Percentiles rank a stretch among this genome's conserved stretches.
These are phyloP conservation scores for Talaromyces sp. DNA, from an alignment of 2,329 filamentous ascomycete species.

Conservation along the genomic window DNA sequence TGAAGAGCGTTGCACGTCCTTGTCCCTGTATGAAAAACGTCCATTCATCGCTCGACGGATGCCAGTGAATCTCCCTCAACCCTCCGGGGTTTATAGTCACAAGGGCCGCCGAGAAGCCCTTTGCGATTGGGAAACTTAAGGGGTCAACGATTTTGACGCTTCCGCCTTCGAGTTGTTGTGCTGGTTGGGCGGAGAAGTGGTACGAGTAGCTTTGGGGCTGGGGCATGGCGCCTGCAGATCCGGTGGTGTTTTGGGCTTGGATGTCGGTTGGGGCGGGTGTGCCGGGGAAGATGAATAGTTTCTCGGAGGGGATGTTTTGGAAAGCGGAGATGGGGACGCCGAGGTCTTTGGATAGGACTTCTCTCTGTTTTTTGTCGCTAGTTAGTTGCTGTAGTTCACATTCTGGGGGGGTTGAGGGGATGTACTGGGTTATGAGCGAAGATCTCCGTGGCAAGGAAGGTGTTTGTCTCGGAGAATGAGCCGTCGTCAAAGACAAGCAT, in stretches of 20 bases:
- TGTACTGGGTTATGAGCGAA: conserved; percentile 44
- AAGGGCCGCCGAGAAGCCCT: conserved; percentile 70
- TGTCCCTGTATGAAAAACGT: conserved; percentile 73
- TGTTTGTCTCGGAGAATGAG: conserved; percentile 67
- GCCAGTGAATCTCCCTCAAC: conserved; percentile 80
- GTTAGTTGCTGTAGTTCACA: background rate
- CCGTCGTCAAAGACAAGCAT: conserved; percentile 63
- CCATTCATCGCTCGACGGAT: conserved; percentile 77
- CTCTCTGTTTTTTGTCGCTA: conserved; percentile 32
- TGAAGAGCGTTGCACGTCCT: conserved; percentile 73
- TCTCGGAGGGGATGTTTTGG: conserved; percentile 60
- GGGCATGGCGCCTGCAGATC: conserved; percentile 63
- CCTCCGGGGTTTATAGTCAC: conserved; percentile 69
- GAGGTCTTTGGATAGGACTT: conserved; percentile 58
- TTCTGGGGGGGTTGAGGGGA: background rate
- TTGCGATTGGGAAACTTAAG: conserved; percentile 71
- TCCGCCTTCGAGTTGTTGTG: conserved; percentile 66
- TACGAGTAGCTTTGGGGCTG: conserved; percentile 67
- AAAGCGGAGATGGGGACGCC: conserved; percentile 53
- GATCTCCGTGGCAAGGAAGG: conserved; percentile 67
- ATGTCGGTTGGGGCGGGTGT: conserved; percentile 62
- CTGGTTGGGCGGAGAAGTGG: conserved; percentile 68
- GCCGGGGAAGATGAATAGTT: conserved; percentile 78
- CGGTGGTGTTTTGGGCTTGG: conserved; percentile 61
- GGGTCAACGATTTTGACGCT: conserved; percentile 73